Evolutionary conservation across 768 basidiomycete species (phyloP), one percentile per base, ranked within the genome.

Genomic region (Antrodiella citrinella): DNA sequence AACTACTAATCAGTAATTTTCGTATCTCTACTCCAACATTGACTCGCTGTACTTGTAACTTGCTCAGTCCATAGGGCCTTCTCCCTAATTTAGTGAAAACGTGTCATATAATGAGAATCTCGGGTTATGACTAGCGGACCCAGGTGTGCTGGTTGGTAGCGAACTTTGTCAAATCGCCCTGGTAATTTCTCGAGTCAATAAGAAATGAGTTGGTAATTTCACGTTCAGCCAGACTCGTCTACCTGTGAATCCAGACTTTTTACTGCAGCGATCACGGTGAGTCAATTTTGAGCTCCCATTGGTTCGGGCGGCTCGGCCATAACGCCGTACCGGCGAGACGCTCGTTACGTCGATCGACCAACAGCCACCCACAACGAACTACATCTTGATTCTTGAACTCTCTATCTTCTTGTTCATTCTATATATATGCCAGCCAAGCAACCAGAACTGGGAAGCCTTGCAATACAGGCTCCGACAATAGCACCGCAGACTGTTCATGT

Each of bases 401-500:
- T 43, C 41, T 10, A 5, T 18, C n/a, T 19, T 9, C 21, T n/a
- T n/a, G n/a, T n/a, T n/a, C 41, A 19, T 19, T 43, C 41, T 10
- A 7, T 18, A n/a, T 9, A n/a, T 54, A 75, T 75, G 74, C 57
- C 72, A 49, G 64, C 69, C 30, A 64, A 69, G 57, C 60, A 60
- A 41, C 82, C 79, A 51, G 64, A 62, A 44, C 70, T 87, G 22
- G 86, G 84, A 40, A 86, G 84, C 59, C 72, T 81, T 26, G 82
- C 84, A 5, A 65, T 89, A 40, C 82, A 88, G 66, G 76, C 77
- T 4, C 84, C 86, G 15, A 71, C 75, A 23, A 62, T 72, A 45
- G 68, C 75, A 23, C 73, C 81, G 24, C 81, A 84, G 56, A 70
- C 77, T 2, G 80, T 90, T n/a, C 79, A 81, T 62, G 80, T 91